A percentile compares a stretch with the other conserved stretches of the same genome.
Evolutionary conservation across 2,329 filamentous ascomycete genomes (phyloP).

Genomic region (Talaromyces amestolkiae): DNA sequence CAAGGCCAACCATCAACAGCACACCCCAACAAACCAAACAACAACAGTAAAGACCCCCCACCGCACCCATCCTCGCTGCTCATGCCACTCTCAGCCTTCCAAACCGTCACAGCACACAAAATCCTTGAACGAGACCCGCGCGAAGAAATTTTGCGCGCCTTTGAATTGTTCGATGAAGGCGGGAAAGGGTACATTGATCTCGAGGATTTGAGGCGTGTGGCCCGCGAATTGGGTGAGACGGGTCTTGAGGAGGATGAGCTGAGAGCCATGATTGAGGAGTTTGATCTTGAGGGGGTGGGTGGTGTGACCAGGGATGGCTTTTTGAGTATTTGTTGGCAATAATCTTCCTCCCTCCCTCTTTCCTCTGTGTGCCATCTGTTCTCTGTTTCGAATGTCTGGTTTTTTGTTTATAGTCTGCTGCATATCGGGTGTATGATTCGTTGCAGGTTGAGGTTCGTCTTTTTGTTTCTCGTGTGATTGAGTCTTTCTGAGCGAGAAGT

Average conservation of each 20-base stretch:
- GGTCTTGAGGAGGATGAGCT: constrained; percentile 91
- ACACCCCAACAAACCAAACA: constrained; percentile 37
- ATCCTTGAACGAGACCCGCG: constrained; percentile 80
- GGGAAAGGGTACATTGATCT: constrained; percentile 88
- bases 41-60: constrained; percentile 47
- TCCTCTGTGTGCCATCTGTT: not conserved
- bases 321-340: constrained; percentile 63
- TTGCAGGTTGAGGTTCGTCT: not conserved
- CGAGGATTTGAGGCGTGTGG: constrained; percentile 81
- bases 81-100: constrained; percentile 70
- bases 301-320: constrained; percentile 65
- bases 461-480: not conserved
- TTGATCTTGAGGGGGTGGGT: constrained; percentile 90
- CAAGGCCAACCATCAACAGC: constrained; percentile 30
- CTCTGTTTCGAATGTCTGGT: not conserved
- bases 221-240: constrained; percentile 81
- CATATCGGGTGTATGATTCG: constrained; percentile 5
- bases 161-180: constrained; percentile 88
- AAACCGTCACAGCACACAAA: constrained; percentile 72
- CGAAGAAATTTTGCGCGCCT: constrained; percentile 88
- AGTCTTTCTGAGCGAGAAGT: not conserved
- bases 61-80: constrained; percentile 65
- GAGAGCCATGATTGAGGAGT: constrained; percentile 94
- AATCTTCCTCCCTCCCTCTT: not conserved
- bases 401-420: not conserved